Base-by-base conservation (phyloP, 2,329 filamentous ascomycete genomes). In the Colletotrichum orchidophilum region DNA sequence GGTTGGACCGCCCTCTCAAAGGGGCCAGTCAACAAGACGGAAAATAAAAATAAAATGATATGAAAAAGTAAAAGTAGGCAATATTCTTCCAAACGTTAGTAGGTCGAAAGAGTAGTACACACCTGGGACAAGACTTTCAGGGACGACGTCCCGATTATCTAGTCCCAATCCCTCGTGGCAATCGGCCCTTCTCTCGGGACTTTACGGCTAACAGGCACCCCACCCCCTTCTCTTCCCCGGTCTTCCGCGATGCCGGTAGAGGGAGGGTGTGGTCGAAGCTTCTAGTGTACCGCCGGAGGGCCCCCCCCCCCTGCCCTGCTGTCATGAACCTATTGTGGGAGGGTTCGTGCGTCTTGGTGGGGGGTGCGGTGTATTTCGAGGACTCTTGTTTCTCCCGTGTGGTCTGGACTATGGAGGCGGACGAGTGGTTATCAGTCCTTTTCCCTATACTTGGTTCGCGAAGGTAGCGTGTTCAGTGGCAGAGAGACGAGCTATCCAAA, bases 111-210 rank as follows among this genome's bases (percentile, higher is more conserved):
- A 8, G 2, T 8, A 46, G 18, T n/a, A 9, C 3, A 15, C 18
- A 4, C 7, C 2, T 9, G 6, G 21, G 39, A 8, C 13, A 2
- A 12, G 18, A 15, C 18, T 1, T 35, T 6, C 21, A 67, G 69
- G 69, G 64, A 71, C 64, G 69, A 59, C 42, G 64, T 71, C 24
- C 69, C 69, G 69, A 2, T 71, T 71, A 71, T 71, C 69, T 71
- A 71, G 57, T 63, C 64, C 58, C 5, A 24, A 58, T n/a, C 8
- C 52, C 64, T 68, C 68, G 13, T 55, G 53, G 69, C 58, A 63
- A 69, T 71, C 69, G 69, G 69, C 58, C 69, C 69, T 71, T 71
- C 69, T 71, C 46, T 71, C 69, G 59, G 64, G 64, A 50, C 58
- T 71, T 71, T 50, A 71, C 64, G 69, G 69, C 58, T 59, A 49